Evolutionary conservation across 2,329 filamentous ascomycete species (phyloP).

Genomic region (Fusarium pseudocircinatum): DNA sequence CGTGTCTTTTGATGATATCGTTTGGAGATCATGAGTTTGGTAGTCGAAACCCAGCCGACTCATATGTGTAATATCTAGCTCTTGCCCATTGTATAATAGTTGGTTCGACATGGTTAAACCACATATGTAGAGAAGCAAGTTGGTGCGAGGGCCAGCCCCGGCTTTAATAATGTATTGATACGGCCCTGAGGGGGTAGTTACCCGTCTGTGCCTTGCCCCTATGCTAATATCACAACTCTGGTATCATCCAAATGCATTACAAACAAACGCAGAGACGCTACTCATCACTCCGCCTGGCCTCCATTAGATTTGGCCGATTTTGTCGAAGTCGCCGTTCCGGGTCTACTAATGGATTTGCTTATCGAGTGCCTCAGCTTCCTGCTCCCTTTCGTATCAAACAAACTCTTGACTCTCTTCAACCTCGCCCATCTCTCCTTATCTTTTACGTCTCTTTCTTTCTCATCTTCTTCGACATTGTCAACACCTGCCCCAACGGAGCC

Average conservation of each 20-base stretch:
- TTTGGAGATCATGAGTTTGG: conserved; percentile 44
- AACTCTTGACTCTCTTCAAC: conserved; percentile 74
- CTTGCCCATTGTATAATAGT: neutral
- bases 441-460: conserved; percentile 61
- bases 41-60: neutral
- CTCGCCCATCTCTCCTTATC: conserved; percentile 80
- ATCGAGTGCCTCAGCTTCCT: conserved; percentile 60
- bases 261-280: neutral
- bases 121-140: neutral
- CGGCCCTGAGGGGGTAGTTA: neutral
- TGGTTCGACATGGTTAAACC: neutral
- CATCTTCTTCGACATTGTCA: conserved; percentile 49
- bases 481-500: conserved; percentile 11
- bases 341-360: conserved; percentile 51
- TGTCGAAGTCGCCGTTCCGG: conserved; percentile 52
- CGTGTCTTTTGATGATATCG: conserved; percentile 53
- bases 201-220: neutral
- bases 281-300: conserved; percentile 25
- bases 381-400: conserved; percentile 72
- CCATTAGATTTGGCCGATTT: conserved; percentile 43
- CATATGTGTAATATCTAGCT: neutral
- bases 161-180: conserved; percentile 1
- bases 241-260: conserved; percentile 10
- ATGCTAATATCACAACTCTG: neutral
- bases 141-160: neutral